A percentile compares a stretch with the other conserved stretches of the same genome.
phyloP scores from a whole-genome alignment of 352 stramenopile species.

The Phytophthora sp. region DNA sequence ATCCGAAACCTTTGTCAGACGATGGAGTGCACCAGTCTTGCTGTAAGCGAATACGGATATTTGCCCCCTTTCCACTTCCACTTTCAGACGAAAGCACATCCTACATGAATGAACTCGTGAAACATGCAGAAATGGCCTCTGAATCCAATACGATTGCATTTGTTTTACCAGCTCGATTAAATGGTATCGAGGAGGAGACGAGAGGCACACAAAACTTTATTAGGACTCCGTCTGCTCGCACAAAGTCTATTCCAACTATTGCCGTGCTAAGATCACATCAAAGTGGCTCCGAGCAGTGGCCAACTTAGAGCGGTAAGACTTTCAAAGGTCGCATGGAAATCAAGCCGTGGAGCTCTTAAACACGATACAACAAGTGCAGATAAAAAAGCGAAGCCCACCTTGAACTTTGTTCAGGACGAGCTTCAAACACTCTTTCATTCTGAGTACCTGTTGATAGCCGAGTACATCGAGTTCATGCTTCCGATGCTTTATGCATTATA shows the following conservation, averaged over 20 bases:
- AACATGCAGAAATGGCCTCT: background rate
- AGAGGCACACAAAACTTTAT: background rate
- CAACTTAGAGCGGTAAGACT: background rate
- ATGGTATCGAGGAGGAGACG: background rate
- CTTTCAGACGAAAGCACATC: background rate
- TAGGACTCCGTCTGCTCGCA: background rate
- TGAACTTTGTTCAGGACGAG: background rate
- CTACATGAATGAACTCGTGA: background rate
- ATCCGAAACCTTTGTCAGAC: background rate
- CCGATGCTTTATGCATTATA: constrained; percentile 28
- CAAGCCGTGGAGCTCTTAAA: too few species aligned
- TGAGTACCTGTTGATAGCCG: constrained; percentile 26
- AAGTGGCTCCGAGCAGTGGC: background rate
- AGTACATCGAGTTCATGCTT: constrained; percentile 37
- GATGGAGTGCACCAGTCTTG: background rate
- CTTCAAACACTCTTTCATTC: constrained; percentile 25
- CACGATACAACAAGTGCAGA: background rate
- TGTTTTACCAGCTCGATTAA: background rate
- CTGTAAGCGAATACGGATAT: background rate
- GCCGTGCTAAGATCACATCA: too few species aligned
- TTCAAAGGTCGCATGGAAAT: background rate
- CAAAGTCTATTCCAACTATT: background rate
- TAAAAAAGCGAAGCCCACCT: background rate
- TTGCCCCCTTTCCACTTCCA: background rate
- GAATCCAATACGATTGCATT: background rate